These are phyloP conservation scores for Margaritispora aquatica DNA, from an alignment of 495 filamentous ascomycete genomes.

Conservation along the genomic window DNA sequence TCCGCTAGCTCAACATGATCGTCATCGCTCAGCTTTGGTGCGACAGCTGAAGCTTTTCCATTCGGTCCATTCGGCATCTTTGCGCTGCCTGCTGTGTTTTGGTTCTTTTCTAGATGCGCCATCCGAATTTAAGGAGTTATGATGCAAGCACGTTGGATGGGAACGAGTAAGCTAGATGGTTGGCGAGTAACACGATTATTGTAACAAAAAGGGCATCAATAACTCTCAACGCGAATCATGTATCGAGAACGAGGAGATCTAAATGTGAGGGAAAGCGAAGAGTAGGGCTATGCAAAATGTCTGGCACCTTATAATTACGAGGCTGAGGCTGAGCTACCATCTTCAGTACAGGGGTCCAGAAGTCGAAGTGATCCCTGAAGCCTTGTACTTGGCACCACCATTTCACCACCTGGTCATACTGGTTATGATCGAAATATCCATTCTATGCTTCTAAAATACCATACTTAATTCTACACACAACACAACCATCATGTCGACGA, in stretches of 20 bases:
- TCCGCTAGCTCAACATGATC: conserved; percentile 63
- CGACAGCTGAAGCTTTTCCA: conserved; percentile 50
- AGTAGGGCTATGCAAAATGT: neutral
- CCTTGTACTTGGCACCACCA: conserved; percentile 10
- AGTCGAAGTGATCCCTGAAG: conserved; percentile 9
- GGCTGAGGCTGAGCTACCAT: conserved; percentile 18
- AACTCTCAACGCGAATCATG: neutral
- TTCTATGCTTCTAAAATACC: conserved; percentile 3
- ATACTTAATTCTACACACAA: too few species aligned
- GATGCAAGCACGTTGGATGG: neutral
- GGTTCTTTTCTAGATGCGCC: neutral
- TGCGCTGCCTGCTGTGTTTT: neutral
- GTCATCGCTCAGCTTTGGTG: conserved; percentile 57
- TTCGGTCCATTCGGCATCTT: conserved; percentile 25
- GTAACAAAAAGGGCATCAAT: neutral
- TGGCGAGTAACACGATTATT: neutral
- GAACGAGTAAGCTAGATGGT: neutral
- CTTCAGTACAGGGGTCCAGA: conserved; percentile 3
- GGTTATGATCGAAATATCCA: neutral
- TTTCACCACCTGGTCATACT: neutral
- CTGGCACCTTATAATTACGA: neutral
- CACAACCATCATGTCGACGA: conserved; percentile 8
- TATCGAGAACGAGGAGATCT: neutral
- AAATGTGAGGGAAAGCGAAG: neutral
- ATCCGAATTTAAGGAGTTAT: neutral